Evolutionary conservation across 2,329 filamentous ascomycete genomes (phyloP), one percentile per base, ranked within the genome.

Genomic region (Aspergillus flavus): DNA sequence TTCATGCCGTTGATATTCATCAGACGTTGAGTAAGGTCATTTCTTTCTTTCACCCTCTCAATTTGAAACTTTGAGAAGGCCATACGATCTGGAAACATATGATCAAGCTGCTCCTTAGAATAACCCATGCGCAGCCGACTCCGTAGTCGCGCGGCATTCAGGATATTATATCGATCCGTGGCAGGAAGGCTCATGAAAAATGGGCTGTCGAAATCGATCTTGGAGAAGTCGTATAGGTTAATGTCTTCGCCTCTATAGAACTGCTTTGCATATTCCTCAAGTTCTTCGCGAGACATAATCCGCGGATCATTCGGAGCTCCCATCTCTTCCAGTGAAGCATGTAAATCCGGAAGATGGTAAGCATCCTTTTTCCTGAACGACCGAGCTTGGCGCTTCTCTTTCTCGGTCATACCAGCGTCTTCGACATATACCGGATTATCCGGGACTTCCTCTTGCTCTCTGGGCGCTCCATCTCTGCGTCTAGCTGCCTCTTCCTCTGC

Each of bases 61-160:
- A 99, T 97, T 78, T 99, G 95, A 73, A 99, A 99, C 65, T 86
- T 90, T 1, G 94, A 97, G 74, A 99, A 99, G 0, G 91, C 95
- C 93, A 99, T 97, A 30, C 95, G 88, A 75, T 99, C 91, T 0
- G 95, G 94, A 75, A 99, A 99, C 95, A 99, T 99, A 53, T 85
- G 87, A 69, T 98, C 94, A 16, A 99, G 80, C 78, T 99, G 95
- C 68, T 99, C 94, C 78, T 98, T 98, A 61, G 92, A 96, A 71
- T 97, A 87, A 0, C 95, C 95, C 94, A 99, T 97, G 74, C 95
- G 88, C 72, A 99, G 83, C 59, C 95, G 86, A 76, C 93, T 97
- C 61, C 95, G 85, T 65, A 99, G 76, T 65, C 95, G 86, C 1
- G 96, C 95, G 1, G 96, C 95, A 74, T 99, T 99, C 26, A 99